Conservation (phyloP, 257 asterid species). For the Solanum paucissectum region DNA sequence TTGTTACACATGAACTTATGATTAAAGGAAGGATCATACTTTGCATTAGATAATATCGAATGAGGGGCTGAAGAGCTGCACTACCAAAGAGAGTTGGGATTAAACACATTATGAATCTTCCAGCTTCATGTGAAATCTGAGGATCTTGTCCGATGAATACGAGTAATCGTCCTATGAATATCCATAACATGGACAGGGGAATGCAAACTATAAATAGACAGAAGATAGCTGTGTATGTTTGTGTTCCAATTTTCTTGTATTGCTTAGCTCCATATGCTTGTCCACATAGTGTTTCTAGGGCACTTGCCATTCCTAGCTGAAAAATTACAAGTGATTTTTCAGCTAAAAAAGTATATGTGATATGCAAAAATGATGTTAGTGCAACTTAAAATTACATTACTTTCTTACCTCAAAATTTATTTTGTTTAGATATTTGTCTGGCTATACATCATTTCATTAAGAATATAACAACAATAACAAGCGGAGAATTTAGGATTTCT, state of each 20-base stretch:
- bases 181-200: constrained; percentile 55
- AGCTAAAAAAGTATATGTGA: not conserved
- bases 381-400: not conserved
- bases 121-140: constrained; percentile 56
- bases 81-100: constrained; percentile 50
- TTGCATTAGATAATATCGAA: constrained; percentile 49
- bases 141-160: constrained; percentile 66
- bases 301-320: constrained; percentile 81
- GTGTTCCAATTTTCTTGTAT: constrained; percentile 56
- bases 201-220: constrained; percentile 42
- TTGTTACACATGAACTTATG: constrained; percentile 34
- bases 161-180: constrained; percentile 33
- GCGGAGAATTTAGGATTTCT: no score
- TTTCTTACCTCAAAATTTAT: not conserved
- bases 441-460: not conserved
- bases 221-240: constrained; percentile 55
- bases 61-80: constrained; percentile 46
- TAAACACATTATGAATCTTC: constrained; percentile 43
- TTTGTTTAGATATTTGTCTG: not conserved
- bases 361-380: not conserved
- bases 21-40: constrained; percentile 45
- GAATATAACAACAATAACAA: not conserved
- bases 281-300: constrained; percentile 64
- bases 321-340: not conserved
- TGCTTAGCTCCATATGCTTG: constrained; percentile 82